These are phyloP conservation scores for Beauveria pseudobassiana DNA, from an alignment of 2,329 filamentous ascomycete species.

Conservation along the genomic window DNA sequence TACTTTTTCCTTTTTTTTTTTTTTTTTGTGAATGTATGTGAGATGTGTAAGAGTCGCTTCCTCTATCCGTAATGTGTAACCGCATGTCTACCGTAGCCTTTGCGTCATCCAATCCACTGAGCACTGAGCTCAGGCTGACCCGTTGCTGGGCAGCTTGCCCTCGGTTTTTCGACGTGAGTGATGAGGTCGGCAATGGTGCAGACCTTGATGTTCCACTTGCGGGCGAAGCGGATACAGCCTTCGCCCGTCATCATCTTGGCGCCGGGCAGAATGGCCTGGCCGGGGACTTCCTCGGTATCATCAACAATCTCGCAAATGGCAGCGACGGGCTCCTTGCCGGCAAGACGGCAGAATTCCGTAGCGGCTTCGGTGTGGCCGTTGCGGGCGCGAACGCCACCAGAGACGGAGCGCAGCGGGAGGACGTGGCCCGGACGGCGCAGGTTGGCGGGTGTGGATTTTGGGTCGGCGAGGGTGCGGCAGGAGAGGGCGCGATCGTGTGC, in stretches of 20 bases:
- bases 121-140: conserved; percentile 17
- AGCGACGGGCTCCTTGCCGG: conserved; percentile 67
- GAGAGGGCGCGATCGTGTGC: conserved; percentile 81
- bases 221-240: conserved; percentile 80
- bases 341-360: conserved; percentile 79
- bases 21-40: background rate
- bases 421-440: conserved; percentile 87
- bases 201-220: conserved; percentile 81
- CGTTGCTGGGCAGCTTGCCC: conserved; percentile 47
- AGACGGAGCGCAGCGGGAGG: conserved; percentile 70
- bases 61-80: background rate
- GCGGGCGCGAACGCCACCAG: conserved; percentile 73
- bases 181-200: conserved; percentile 93
- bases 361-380: conserved; percentile 90
- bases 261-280: conserved; percentile 55
- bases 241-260: conserved; percentile 91
- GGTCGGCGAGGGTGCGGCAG: conserved; percentile 69
- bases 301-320: conserved; percentile 91
- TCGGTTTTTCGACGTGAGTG: conserved; percentile 69
- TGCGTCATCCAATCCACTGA: background rate
- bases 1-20: background rate
- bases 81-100: background rate
- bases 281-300: conserved; percentile 66
- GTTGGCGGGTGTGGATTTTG: conserved; percentile 43
- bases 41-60: background rate